Percentiles rank a stretch among this genome's conserved stretches.
Evolutionary conservation across 73 alveolate species (phyloP).

Genomic region (Paraurostyla sp.): DNA sequence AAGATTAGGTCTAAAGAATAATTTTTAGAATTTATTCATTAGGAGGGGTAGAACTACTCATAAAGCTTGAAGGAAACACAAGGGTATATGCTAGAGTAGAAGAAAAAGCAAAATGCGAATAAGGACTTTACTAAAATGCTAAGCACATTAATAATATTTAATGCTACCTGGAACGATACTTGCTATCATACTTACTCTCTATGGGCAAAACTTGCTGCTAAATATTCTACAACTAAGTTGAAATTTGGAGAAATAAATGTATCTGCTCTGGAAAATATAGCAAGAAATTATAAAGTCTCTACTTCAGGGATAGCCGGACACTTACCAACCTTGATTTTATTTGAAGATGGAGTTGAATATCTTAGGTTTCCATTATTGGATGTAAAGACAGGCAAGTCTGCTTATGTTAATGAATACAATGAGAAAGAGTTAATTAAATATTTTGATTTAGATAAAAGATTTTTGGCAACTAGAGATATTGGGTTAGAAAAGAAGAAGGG

Average conservation of each 20-base stretch:
- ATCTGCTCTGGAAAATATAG: conserved; percentile 56
- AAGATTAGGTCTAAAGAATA: conserved; percentile 13
- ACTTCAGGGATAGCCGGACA: conserved; percentile 72
- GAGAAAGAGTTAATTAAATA: conserved; percentile 67
- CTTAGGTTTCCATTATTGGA: conserved; percentile 76
- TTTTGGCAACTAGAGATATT: conserved; percentile 73
- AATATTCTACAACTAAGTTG: conserved; percentile 60
- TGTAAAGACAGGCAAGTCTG: conserved; percentile 62
- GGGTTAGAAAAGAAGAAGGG: conserved; percentile 40
- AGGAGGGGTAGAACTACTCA: conserved; percentile 8
- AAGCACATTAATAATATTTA: conserved; percentile 50
- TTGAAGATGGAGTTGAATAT: conserved; percentile 82
- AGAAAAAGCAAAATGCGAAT: neutral
- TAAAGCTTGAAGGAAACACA: conserved; percentile 57
- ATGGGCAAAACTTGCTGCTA: conserved; percentile 76
- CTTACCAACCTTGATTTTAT: conserved; percentile 75
- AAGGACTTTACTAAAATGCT: conserved; percentile 42
- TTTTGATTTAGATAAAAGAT: conserved; percentile 79
- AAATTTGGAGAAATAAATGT: conserved; percentile 73
- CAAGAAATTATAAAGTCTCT: conserved; percentile 69
- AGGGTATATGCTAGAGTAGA: neutral
- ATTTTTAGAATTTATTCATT: neutral
- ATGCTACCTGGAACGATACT: conserved; percentile 80
- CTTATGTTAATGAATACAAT: conserved; percentile 70
- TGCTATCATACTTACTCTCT: conserved; percentile 75